Conservation (phyloP, 495 filamentous ascomycete genomes). For the Penicillium diatomitis region DNA sequence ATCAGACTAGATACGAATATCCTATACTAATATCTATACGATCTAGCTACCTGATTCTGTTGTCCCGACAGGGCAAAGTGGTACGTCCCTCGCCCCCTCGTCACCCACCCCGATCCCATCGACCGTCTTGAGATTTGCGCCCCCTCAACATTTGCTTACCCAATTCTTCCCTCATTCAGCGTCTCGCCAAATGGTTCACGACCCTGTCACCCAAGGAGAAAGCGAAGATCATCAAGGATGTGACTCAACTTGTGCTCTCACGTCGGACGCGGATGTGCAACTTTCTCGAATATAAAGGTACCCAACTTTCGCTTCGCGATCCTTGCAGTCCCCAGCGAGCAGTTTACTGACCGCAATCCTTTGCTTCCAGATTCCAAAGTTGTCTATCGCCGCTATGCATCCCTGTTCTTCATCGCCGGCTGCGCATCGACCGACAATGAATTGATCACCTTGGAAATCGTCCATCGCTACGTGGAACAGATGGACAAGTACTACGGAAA, state of each 20-base stretch:
- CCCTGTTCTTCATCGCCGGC: slow-evolving; percentile 97
- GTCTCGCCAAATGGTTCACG: slow-evolving; percentile 99
- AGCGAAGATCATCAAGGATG: slow-evolving; percentile 99
- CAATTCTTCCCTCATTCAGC: slow-evolving; percentile 46
- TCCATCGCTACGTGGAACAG: slow-evolving; percentile 98
- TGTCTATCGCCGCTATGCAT: slow-evolving; percentile 97
- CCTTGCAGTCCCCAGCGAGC: slow-evolving; percentile 1
- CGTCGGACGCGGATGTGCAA: slow-evolving; percentile 98
- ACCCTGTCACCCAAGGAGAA: slow-evolving; percentile 97
- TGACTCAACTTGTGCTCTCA: slow-evolving; percentile 94
- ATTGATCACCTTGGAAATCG: slow-evolving; percentile 93
- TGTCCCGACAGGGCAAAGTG: slow-evolving; percentile 98
- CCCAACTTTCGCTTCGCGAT: slow-evolving; percentile 3
- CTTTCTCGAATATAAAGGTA: slow-evolving; percentile 98
- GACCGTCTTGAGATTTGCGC: slow-evolving; percentile 14
- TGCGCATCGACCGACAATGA: slow-evolving; percentile 94
- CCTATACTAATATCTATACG: slow-evolving; percentile 21
- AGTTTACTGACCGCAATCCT: slow-evolving; percentile 7
- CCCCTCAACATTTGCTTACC: slow-evolving; percentile 10
- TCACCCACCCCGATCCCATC: slow-evolving; percentile 30
- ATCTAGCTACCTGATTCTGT: slow-evolving; percentile 86
- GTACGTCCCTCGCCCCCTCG: slow-evolving; percentile 46
- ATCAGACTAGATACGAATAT: not conserved
- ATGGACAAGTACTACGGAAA: slow-evolving; percentile 99
- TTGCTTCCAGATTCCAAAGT: slow-evolving; percentile 77